Evolutionary conservation across 805 yeast species (phyloP).

Genomic region (Yarrowia alimentaria): DNA sequence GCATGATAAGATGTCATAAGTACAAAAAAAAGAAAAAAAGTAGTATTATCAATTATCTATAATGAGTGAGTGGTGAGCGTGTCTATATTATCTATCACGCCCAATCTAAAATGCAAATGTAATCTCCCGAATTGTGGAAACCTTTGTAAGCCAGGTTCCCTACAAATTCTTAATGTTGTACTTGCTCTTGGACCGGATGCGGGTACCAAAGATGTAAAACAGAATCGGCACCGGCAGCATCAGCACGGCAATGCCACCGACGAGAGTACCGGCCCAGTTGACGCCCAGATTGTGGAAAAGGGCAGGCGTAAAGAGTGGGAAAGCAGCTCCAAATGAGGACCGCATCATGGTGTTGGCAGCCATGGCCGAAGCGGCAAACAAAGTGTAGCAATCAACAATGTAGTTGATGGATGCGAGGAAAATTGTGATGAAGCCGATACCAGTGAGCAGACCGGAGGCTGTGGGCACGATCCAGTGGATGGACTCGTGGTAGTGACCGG

Average conservation of each 20-base stretch:
- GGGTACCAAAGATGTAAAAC: constrained; percentile 58
- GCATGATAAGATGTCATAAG: too few relatives aligned
- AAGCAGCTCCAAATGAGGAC: constrained; percentile 64
- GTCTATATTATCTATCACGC: too few relatives aligned
- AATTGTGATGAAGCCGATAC: constrained; percentile 65
- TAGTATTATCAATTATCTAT: too few relatives aligned
- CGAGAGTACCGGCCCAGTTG: constrained; percentile 75
- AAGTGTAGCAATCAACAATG: constrained; percentile 65
- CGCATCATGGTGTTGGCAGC: constrained; percentile 73
- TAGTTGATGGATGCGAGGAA: constrained; percentile 71
- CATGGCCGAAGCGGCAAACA: constrained; percentile 74
- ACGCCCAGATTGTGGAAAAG: constrained; percentile 69
- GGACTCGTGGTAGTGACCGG: constrained; percentile 67
- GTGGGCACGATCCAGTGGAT: constrained; percentile 86
- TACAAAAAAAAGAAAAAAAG: too few relatives aligned
- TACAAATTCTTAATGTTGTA: too few relatives aligned
- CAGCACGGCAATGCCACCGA: constrained; percentile 59
- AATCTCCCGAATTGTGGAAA: too few relatives aligned
- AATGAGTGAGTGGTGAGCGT: too few relatives aligned
- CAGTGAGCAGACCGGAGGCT: constrained; percentile 60
- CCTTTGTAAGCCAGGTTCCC: too few relatives aligned
- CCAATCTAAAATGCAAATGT: too few relatives aligned
- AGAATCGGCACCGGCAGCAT: constrained; percentile 68
- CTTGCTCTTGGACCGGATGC: constrained; percentile 55
- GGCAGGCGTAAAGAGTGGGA: constrained; percentile 68